Base-by-base conservation (phyloP, 179 eudicot species). In the Beta macrorhiza region DNA sequence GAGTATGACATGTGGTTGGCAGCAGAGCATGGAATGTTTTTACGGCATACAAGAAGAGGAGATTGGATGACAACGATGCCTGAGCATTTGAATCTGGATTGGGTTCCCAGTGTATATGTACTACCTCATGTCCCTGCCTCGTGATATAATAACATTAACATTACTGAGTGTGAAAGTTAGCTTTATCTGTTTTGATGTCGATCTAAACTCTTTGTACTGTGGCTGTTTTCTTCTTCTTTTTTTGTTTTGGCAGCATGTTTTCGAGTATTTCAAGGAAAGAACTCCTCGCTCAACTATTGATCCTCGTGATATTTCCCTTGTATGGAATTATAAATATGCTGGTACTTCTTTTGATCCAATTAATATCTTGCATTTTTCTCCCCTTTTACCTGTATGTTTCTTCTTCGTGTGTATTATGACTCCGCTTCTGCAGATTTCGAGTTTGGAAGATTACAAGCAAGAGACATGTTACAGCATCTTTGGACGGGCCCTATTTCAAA, bases 61-160 rank as follows among this genome's bases (percentile, higher is more conserved):
- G 89, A 89, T 32, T 95, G 99, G 99, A 93, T 92, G 93, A 93
- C 97, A 9, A 93, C 97, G 22, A 92, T 95, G 97, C 97, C 99
- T 16, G 98, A 95, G 84, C 89, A 91, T 86, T 80, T 92, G 73
- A 89, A 91, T 75, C 83, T 93, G 91, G 99, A 95, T 78, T 92
- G 97, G 97, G 87, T 91, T 63, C 93, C 90, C 61, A 95, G 99
- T 81, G 89, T 95, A 32, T 91, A 89, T 95, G 99, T 95, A 85
- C 57, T 56, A 58, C 7, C 20, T 55, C 22, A 19, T 37, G 64
- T 20, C 52, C 51, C 14, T 53, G 20, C 78, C 44, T 9, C 22
- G 13, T 80, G 20, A 29, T 22, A 25, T 68, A 68, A 78, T 5
- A 12, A 52, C 20, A 3, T 3, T 44, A n/a, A n/a, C 10, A 29